These are phyloP conservation scores for Musa balbisiana DNA, from an alignment of 202 grass and related monocot species.

Conservation along the genomic window DNA sequence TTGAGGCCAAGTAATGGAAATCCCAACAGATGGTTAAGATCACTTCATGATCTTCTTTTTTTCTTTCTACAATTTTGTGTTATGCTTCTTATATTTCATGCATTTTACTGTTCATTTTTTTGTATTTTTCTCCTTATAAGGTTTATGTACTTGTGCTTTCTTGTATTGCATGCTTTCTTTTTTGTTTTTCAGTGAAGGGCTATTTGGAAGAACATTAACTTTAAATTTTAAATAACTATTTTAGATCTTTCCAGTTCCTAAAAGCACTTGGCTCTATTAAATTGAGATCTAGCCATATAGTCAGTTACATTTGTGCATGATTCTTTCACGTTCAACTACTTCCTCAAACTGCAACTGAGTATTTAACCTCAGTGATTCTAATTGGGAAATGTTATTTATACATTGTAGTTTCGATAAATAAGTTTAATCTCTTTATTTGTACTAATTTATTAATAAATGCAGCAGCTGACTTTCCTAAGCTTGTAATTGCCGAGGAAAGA, in stretches of 20 bases:
- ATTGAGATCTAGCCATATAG: neutral
- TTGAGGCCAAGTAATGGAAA: neutral
- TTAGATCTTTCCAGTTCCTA: too few species aligned
- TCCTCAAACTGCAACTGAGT: neutral
- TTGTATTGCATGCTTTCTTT: neutral
- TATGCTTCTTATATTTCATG: too few species aligned
- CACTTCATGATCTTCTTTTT: neutral
- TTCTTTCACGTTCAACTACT: neutral
- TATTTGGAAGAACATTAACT: neutral
- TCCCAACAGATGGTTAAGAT: neutral
- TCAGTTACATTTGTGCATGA: neutral
- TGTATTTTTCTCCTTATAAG: too few species aligned
- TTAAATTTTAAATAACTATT: neutral
- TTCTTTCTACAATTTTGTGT: neutral
- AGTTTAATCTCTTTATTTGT: neutral
- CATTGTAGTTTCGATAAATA: neutral
- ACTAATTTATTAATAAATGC: constrained; percentile 21
- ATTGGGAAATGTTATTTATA: neutral
- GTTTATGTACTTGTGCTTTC: neutral
- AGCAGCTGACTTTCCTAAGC: constrained; percentile 47
- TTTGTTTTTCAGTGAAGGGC: neutral
- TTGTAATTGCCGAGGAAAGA: constrained; percentile 55
- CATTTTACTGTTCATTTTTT: too few species aligned
- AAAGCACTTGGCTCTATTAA: neutral
- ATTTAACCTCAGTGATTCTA: neutral